These are phyloP conservation scores for Fragaria nilgerrensis DNA, from an alignment of 306 rosid genomes.

Conservation along the genomic window DNA sequence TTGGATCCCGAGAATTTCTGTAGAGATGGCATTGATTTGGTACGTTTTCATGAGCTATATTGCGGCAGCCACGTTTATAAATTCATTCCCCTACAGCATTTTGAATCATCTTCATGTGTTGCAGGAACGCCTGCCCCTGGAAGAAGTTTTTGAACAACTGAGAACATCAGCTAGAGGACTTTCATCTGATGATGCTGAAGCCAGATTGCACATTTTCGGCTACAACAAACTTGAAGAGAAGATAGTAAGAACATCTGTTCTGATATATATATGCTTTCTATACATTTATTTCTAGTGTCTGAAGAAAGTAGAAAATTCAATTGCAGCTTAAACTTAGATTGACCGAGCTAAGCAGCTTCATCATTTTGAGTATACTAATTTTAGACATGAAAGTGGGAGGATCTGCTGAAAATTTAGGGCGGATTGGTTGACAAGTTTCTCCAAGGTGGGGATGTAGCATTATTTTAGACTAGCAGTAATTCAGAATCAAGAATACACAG, in stretches of 20 bases:
- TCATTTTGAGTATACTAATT: background rate
- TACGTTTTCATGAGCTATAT: slow-evolving; percentile 24
- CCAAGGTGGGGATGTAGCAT: background rate
- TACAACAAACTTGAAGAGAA: slow-evolving; percentile 77
- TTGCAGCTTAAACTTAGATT: background rate
- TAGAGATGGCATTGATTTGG: slow-evolving; percentile 78
- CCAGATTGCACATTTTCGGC: slow-evolving; percentile 63
- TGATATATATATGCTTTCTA: background rate
- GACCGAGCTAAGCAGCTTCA: background rate
- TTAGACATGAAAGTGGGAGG: background rate
- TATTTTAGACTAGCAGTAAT: background rate
- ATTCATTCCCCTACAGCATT: slow-evolving; percentile 16
- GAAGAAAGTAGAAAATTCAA: slow-evolving; percentile 1
- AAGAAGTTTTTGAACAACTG: too few relatives aligned
- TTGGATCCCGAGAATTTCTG: slow-evolving; percentile 71
- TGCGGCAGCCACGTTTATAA: slow-evolving; percentile 17
- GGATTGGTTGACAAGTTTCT: background rate
- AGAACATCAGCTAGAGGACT: slow-evolving; percentile 63
- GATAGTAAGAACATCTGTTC: slow-evolving; percentile 40
- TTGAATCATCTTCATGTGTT: background rate
- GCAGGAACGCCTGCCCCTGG: slow-evolving; percentile 68
- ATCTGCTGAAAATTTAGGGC: background rate
- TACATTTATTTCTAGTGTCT: background rate
- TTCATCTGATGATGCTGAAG: slow-evolving; percentile 74
- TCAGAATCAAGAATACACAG: background rate